These are phyloP conservation scores for Protomyces inouyei DNA, from an alignment of 1,139 yeast species.

Conservation along the genomic window DNA sequence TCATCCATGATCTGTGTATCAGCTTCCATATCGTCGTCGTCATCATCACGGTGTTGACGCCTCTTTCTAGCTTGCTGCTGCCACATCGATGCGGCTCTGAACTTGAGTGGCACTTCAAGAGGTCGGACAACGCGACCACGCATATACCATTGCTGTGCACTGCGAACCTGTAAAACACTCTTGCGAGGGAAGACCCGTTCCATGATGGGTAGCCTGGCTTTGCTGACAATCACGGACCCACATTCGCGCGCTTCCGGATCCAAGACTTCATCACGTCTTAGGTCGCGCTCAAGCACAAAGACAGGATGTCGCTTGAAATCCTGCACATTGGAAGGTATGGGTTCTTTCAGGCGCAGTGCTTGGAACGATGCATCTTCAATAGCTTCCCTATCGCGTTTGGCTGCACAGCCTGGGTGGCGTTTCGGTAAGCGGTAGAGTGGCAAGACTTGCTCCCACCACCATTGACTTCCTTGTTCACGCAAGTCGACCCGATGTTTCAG, in stretches of 20 bases:
- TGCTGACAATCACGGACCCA: slow-evolving; percentile 55
- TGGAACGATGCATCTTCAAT: slow-evolving; percentile 67
- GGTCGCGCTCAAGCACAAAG: slow-evolving; percentile 68
- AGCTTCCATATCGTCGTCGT: slow-evolving; percentile 42
- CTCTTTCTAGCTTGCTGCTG: slow-evolving; percentile 28
- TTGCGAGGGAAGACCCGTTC: slow-evolving; percentile 58
- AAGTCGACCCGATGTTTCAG: slow-evolving; percentile 66
- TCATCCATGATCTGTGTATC: slow-evolving; percentile 46
- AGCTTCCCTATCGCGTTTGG: slow-evolving; percentile 49
- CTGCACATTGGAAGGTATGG: slow-evolving; percentile 76
- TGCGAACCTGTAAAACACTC: slow-evolving; percentile 58
- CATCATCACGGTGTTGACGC: slow-evolving; percentile 35
- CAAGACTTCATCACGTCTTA: slow-evolving; percentile 66
- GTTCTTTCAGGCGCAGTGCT: slow-evolving; percentile 65
- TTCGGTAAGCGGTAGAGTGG: slow-evolving; percentile 23
- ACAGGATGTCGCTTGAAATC: slow-evolving; percentile 86
- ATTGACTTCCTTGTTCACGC: slow-evolving; percentile 52
- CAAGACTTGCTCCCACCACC: slow-evolving; percentile 54
- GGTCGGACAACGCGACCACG: slow-evolving; percentile 65
- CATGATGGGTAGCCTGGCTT: slow-evolving; percentile 32
- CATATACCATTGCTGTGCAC: slow-evolving; percentile 84
- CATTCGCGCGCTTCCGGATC: slow-evolving; percentile 60
- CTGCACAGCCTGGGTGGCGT: neutral
- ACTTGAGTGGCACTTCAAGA: slow-evolving; percentile 63
- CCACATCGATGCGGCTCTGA: neutral